Conservation (phyloP, 2,329 filamentous ascomycete species). For the Fusarium sp. region DNA sequence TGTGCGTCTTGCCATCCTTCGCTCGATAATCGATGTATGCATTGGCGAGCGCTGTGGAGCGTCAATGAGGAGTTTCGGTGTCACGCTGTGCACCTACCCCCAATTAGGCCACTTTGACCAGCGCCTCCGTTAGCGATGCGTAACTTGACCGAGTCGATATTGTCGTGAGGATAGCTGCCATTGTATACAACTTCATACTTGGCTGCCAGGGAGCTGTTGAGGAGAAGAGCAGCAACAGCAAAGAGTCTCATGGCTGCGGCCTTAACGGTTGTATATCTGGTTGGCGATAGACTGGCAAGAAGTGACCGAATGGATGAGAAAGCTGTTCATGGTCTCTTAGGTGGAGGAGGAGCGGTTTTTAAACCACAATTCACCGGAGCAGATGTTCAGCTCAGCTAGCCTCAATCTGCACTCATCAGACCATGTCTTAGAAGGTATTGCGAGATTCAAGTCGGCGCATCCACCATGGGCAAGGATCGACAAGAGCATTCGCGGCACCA, state of each 20-base stretch:
- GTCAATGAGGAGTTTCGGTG: not conserved
- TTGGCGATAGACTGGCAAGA: not conserved
- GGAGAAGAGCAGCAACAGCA: not conserved
- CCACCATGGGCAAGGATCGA: not conserved
- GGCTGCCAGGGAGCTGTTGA: constrained; percentile 11
- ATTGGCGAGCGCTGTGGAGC: constrained; percentile 38
- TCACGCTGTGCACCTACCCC: constrained; percentile 35
- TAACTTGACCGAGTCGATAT: constrained; percentile 32
- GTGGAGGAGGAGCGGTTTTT: not conserved
- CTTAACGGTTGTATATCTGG: not conserved
- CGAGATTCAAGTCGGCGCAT: not conserved
- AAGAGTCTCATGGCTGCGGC: not conserved
- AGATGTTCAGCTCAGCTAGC: not conserved
- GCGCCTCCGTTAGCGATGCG: constrained; percentile 50
- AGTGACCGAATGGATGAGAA: not conserved
- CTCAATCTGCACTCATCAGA: not conserved
- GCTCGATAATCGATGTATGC: constrained; percentile 41
- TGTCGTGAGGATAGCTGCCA: constrained; percentile 24
- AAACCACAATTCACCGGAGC: not conserved
- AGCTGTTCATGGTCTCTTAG: not conserved
- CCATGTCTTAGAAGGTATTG: not conserved
- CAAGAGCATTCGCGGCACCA: not conserved
- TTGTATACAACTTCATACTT: constrained; percentile 35
- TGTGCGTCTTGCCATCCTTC: constrained; percentile 39
- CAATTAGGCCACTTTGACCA: constrained; percentile 50